Evolutionary conservation across 2,329 filamentous ascomycete species (phyloP).

Genomic region (Colletotrichum lindemuthianum): DNA sequence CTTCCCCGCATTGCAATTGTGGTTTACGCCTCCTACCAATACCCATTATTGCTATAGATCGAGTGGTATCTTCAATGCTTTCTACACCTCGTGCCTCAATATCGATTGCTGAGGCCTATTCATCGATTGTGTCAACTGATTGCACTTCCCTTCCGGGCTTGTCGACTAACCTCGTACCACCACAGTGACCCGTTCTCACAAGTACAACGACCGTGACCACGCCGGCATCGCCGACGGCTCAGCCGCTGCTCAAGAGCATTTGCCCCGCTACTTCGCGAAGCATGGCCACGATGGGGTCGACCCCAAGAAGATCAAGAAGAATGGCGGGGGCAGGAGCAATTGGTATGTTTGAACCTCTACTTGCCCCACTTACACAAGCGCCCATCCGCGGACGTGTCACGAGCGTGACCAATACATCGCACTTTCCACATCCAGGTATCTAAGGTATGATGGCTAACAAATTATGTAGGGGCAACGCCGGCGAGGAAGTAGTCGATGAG

Average conservation of each 20-base stretch:
- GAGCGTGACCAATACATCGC: no score
- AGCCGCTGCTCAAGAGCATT: conserved; percentile 73
- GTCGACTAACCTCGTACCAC: conserved; percentile 27
- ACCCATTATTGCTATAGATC: no score
- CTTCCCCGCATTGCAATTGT: conserved; percentile 24
- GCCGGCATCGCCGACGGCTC: conserved; percentile 80
- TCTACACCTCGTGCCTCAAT: no score
- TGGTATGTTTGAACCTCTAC: conserved; percentile 71
- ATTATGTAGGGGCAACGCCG: conserved; percentile 78
- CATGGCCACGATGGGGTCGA: conserved; percentile 81
- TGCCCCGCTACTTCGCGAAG: conserved; percentile 95
- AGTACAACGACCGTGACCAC: conserved; percentile 93
- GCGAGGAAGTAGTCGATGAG: conserved; percentile 86
- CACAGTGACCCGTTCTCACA: conserved; percentile 96
- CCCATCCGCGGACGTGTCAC: conserved; percentile 1
- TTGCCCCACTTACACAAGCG: conserved; percentile 31
- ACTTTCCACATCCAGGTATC: no score
- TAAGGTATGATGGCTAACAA: conserved; percentile 17
- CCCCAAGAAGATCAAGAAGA: conserved; percentile 96
- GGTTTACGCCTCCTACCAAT: no score
- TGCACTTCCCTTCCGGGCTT: neutral
- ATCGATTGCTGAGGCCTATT: no score
- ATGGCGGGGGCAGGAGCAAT: conserved; percentile 90
- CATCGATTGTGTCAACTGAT: neutral
- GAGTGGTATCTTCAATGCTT: no score